A percentile compares a stretch with the other conserved stretches of the same genome.
Evolutionary conservation across 768 basidiomycete genomes (phyloP).

Genomic region (Tulasnella sp.): DNA sequence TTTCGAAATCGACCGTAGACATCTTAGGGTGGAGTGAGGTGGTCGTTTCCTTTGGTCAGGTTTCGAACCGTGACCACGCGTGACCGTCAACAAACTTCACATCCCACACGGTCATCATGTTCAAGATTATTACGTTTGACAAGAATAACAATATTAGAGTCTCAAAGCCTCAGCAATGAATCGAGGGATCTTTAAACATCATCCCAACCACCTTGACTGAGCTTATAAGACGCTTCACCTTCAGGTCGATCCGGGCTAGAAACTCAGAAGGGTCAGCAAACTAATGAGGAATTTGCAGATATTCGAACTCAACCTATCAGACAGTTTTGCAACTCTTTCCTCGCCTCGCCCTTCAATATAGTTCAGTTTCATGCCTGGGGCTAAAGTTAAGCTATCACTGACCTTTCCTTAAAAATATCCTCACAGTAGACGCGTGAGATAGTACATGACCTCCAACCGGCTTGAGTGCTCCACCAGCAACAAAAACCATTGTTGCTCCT

Average conservation of each 20-base stretch:
- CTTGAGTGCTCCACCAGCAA: constrained; percentile 67
- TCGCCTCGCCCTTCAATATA: constrained; percentile 57
- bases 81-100: not conserved
- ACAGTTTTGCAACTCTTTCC: constrained; percentile 80
- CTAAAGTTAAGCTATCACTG: constrained; percentile 12
- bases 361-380: not conserved
- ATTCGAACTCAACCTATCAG: constrained; percentile 43
- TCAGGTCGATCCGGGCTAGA: constrained; percentile 66
- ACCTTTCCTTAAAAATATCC: constrained; percentile 84
- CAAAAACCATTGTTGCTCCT: constrained; percentile 89
- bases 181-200: constrained; percentile 42
- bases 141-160: not conserved
- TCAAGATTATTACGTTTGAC: not conserved
- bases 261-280: not conserved
- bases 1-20: constrained; percentile 4
- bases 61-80: constrained; percentile 9
- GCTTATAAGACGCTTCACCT: constrained; percentile 82
- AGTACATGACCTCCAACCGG: constrained; percentile 67
- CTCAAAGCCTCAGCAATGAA: not conserved
- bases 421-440: constrained; percentile 78
- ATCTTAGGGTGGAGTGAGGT: not conserved
- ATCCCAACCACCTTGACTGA: constrained; percentile 83
- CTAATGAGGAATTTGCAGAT: not conserved
- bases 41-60: constrained; percentile 1
- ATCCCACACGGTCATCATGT: not conserved